Percentiles rank a stretch among this genome's conserved stretches.
Evolutionary conservation across 495 filamentous ascomycete genomes (phyloP).

Genomic region (Neurospora africana): DNA sequence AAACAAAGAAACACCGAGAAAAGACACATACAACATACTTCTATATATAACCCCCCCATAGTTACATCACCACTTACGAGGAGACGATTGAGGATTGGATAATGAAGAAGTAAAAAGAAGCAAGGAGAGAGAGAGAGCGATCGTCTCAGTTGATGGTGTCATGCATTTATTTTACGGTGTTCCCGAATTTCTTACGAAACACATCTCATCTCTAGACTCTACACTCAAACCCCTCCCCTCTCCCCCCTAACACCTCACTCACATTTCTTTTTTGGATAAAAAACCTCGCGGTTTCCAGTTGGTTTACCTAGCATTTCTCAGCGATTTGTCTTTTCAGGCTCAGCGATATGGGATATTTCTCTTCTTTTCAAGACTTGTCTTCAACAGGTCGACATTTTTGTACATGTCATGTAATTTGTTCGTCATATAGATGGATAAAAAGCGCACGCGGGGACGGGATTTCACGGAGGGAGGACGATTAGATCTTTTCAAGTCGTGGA

Average conservation of each 20-base stretch:
- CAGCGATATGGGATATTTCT: not conserved
- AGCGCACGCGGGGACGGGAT: not conserved
- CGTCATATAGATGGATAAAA: not conserved
- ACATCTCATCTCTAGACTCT: not conserved
- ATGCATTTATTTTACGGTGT: not conserved
- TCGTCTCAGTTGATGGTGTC: not conserved
- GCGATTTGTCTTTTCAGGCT: not conserved
- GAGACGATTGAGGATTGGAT: not conserved
- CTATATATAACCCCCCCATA: not conserved
- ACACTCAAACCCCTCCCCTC: not conserved
- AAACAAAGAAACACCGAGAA: not conserved
- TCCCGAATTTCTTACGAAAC: not conserved
- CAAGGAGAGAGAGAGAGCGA: not conserved
- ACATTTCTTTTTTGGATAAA: not conserved
- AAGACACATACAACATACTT: not conserved
- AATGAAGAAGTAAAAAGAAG: not conserved
- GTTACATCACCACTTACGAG: not conserved
- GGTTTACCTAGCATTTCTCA: not conserved
- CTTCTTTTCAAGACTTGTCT: not conserved
- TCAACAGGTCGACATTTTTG: not conserved
- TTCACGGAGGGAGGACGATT: not conserved
- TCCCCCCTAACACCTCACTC: no score
- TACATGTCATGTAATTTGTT: not conserved
- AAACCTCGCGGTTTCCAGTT: not conserved
- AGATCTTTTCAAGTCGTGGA: not conserved